Conservation (phyloP, 2,329 filamentous ascomycete species). For the Colletotrichum godetiae region DNA sequence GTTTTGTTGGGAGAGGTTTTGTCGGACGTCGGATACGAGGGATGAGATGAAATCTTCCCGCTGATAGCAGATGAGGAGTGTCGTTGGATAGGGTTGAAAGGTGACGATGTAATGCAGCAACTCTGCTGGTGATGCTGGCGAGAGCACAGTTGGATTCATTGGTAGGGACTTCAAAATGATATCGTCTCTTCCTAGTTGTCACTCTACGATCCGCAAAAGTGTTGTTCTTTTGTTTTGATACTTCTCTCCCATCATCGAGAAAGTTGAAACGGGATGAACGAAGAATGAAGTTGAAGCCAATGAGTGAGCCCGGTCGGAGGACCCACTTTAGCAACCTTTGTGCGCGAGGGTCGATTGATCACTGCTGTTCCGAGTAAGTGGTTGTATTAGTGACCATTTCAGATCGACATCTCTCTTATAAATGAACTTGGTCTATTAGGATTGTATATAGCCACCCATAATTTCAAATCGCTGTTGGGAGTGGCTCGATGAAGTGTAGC, state of each 20-base stretch:
- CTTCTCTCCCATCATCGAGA: neutral
- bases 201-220: no score
- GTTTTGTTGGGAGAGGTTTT: slow-evolving; percentile 6
- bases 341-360: neutral
- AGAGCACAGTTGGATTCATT: slow-evolving; percentile 55
- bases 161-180: no score
- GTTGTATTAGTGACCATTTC: neutral
- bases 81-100: slow-evolving; percentile 67
- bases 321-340: neutral
- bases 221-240: neutral
- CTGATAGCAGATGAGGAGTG: slow-evolving; percentile 77
- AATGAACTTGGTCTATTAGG: neutral
- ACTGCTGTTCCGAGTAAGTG: neutral
- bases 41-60: slow-evolving; percentile 72
- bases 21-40: slow-evolving; percentile 59
- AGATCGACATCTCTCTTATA: neutral
- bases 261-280: neutral
- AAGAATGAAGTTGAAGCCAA: neutral
- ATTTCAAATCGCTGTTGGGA: no score
- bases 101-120: slow-evolving; percentile 74
- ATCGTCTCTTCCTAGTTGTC: no score
- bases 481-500: no score
- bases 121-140: slow-evolving; percentile 66
- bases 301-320: neutral
- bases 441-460: no score